Evolutionary conservation across 176 grass and related monocot species (phyloP), one percentile per base, ranked within the genome.

Genomic region (Saccharum officinarum): DNA sequence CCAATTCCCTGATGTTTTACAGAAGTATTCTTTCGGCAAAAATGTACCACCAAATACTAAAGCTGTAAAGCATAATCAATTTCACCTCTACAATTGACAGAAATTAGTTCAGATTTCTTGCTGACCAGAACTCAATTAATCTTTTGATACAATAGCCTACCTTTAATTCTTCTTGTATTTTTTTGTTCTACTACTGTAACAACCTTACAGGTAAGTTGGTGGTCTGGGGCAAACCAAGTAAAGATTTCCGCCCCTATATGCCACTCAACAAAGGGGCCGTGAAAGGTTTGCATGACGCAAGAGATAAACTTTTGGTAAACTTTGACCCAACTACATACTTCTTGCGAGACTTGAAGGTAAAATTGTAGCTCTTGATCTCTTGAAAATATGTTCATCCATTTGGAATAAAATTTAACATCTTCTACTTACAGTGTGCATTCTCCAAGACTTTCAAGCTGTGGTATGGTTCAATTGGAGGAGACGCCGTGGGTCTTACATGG

Each of bases 401-500:
- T 30, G 54, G 60, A 64, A 80, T 40, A 54, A 62, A 80, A 81
- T 75, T 81, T 73, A 38, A 26, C 37, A 26, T 82, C 76, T 38
- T 82, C 73, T 38, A 7, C 84, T 78, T 86, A 52, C 86, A 98
- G 96, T 83, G 78, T 36, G 88, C 85, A 68, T 94, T 98, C 71
- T 88, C 89, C 52, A 77, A 68, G 41, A 95, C 69, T 28, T 94
- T 98, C 70, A 95, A 92, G 60, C 20, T 95, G 46, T 98, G 97
- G 97, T 92, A 92, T 80, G 97, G 93, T 85, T 92, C 85, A 47
- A 38, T 98, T 72, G 97, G 97, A 82, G 97, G 97, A 79, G 97
- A 98, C 8, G 88, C 84, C 23, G 67, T 98, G 82, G 93, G 97
- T 84, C 81, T 98, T 85, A 98, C 97, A 11, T 98, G 97, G 93